A percentile compares a stretch with the other conserved stretches of the same genome.
These are phyloP conservation scores for Triangularia verruculosa DNA, from an alignment of 2,329 filamentous ascomycete genomes.

Conservation along the genomic window DNA sequence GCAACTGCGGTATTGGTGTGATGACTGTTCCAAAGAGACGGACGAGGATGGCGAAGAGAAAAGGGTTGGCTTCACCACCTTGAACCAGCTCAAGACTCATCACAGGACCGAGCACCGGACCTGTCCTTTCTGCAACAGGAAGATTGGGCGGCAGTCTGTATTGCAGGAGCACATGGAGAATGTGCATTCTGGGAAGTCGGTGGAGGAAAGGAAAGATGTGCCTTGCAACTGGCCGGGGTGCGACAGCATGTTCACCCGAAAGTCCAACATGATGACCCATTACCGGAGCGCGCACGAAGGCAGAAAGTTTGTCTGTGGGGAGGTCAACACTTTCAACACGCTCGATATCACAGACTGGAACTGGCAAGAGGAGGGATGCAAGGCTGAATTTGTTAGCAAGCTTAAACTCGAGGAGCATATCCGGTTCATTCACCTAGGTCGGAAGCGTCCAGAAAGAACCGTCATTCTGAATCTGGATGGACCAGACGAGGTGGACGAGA, in stretches of 20 bases:
- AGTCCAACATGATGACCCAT: slow-evolving; percentile 79
- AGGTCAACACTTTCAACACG: slow-evolving; percentile 58
- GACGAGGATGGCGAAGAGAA: slow-evolving; percentile 22
- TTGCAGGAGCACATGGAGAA: slow-evolving; percentile 76
- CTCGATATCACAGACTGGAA: slow-evolving; percentile 59
- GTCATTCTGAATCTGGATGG: slow-evolving; percentile 35
- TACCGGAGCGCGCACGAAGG: slow-evolving; percentile 74
- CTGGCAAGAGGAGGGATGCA: slow-evolving; percentile 65
- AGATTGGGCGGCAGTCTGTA: slow-evolving; percentile 63
- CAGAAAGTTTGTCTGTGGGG: slow-evolving; percentile 74
- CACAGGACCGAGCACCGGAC: slow-evolving; percentile 68
- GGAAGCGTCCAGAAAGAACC: slow-evolving; percentile 40
- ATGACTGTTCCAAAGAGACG: slow-evolving; percentile 54
- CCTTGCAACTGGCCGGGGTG: slow-evolving; percentile 68
- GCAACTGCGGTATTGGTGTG: slow-evolving; percentile 70
- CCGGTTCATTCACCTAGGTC: slow-evolving; percentile 74
- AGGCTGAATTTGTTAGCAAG: slow-evolving; percentile 72
- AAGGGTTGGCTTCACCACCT: slow-evolving; percentile 65
- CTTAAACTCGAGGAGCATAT: slow-evolving; percentile 79
- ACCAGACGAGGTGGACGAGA: slow-evolving; percentile 35
- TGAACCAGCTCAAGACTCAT: slow-evolving; percentile 69
- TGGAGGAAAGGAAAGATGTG: slow-evolving; percentile 63
- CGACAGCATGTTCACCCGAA: slow-evolving; percentile 73
- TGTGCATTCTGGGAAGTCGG: slow-evolving; percentile 62
- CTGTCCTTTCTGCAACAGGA: slow-evolving; percentile 72